phyloP scores from a whole-genome alignment of 257 asterid species.

The Solanum bukasovii region DNA sequence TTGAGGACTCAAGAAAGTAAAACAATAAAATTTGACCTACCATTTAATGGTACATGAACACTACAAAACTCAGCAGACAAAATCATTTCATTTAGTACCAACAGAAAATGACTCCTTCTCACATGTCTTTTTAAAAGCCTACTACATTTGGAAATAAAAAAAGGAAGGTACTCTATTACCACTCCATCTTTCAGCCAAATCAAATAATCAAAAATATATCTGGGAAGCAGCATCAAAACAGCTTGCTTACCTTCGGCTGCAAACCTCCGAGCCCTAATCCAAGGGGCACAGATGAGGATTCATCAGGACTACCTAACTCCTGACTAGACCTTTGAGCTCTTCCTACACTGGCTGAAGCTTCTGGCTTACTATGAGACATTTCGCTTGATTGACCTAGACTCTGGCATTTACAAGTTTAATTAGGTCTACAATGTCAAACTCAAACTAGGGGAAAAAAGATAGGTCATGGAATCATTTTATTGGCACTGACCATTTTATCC shows the following conservation, averaged over 20 bases:
- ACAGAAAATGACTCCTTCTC: background rate
- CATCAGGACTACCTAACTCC: constrained; percentile 18
- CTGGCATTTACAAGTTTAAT: constrained; percentile 15
- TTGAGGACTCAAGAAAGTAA: background rate
- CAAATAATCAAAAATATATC: background rate
- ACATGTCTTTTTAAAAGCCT: background rate
- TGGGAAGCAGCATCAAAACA: background rate
- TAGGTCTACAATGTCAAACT: background rate
- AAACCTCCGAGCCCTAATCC: constrained; percentile 79
- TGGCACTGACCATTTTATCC: background rate
- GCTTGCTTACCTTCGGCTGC: constrained; percentile 60
- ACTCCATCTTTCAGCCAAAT: background rate
- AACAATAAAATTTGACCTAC: background rate
- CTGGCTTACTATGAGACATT: background rate
- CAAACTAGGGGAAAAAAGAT: background rate
- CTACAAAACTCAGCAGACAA: background rate
- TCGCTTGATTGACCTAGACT: constrained; percentile 11
- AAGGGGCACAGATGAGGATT: constrained; percentile 49
- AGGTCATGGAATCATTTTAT: background rate
- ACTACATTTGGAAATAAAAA: background rate
- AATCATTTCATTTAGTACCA: background rate
- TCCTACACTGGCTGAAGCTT: constrained; percentile 9
- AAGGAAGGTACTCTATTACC: background rate
- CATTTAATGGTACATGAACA: background rate
- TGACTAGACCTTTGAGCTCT: constrained; percentile 26